Evolutionary conservation across 306 rosid species (phyloP).

Genomic region (Abrus pulchellus): DNA sequence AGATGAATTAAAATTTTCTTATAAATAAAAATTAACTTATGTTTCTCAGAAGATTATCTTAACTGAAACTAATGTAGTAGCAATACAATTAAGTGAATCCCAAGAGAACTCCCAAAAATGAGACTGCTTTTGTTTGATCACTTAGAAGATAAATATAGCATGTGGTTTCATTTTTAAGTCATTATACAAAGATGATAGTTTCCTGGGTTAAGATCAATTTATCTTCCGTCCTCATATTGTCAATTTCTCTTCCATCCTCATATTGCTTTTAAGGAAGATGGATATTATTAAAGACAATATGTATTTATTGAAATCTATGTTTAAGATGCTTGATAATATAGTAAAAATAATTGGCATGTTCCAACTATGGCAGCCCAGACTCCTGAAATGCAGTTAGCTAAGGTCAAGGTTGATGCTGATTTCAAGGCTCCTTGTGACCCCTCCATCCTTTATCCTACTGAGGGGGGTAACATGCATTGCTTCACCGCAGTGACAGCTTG

Average conservation of each 20-base stretch:
- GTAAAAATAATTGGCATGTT: constrained; percentile 40
- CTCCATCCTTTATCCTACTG: constrained; percentile 85
- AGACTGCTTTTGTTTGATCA: too few relatives aligned
- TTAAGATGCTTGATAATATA: constrained; percentile 9
- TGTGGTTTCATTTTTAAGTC: neutral
- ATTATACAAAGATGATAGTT: neutral
- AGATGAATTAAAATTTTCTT: too few relatives aligned
- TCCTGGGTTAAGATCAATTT: neutral
- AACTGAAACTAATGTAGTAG: neutral
- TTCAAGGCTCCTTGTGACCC: constrained; percentile 76
- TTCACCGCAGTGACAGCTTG: constrained; percentile 94
- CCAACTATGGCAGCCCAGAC: constrained; percentile 54
- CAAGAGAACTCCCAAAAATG: neutral
- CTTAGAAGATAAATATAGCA: neutral
- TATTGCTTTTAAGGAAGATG: neutral
- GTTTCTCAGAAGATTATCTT: too few relatives aligned
- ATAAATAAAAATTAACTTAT: too few relatives aligned
- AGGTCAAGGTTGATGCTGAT: constrained; percentile 76
- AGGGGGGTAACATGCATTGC: constrained; percentile 96
- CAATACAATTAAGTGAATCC: neutral
- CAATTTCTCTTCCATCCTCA: neutral
- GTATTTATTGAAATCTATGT: neutral
- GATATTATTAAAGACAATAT: neutral
- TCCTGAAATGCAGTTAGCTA: constrained; percentile 67
- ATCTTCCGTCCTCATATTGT: neutral